Conservation (phyloP, 208 protist species). For the Wallacemonas rigidus region DNA sequence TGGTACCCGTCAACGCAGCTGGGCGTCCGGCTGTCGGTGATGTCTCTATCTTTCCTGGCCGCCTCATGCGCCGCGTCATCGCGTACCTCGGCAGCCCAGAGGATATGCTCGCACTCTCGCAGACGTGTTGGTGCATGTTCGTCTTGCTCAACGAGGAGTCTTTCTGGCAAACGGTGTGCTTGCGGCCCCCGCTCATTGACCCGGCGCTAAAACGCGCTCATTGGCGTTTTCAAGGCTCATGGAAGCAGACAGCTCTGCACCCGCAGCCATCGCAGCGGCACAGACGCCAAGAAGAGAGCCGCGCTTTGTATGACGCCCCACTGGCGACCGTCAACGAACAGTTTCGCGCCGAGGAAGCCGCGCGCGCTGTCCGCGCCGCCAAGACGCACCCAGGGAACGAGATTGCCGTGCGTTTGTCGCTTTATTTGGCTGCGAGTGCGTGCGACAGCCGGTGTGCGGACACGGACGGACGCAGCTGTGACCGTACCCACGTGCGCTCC, state of each 20-base stretch:
- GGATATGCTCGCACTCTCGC: slow-evolving; percentile 20
- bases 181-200: slow-evolving; percentile 28
- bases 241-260: slow-evolving; percentile 33
- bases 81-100: slow-evolving; percentile 3
- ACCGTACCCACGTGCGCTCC: not conserved
- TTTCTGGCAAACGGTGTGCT: slow-evolving; percentile 26
- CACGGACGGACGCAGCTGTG: too few species aligned
- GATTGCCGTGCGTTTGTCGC: not conserved
- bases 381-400: not conserved
- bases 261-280: not conserved
- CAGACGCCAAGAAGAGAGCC: too few species aligned
- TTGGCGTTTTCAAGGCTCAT: slow-evolving; percentile 36
- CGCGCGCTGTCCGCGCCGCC: not conserved
- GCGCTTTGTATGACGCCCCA: too few species aligned
- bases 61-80: slow-evolving; percentile 20
- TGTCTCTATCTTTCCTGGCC: slow-evolving; percentile 19
- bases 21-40: slow-evolving; percentile 1
- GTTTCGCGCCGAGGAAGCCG: not conserved
- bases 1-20: not conserved
- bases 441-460: too few species aligned
- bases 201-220: slow-evolving; percentile 21
- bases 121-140: slow-evolving; percentile 33
- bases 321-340: not conserved
- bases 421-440: too few species aligned
- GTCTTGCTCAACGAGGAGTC: slow-evolving; percentile 26